These are phyloP conservation scores for Starmerella apis DNA, from an alignment of 805 yeast species.

Conservation along the genomic window DNA sequence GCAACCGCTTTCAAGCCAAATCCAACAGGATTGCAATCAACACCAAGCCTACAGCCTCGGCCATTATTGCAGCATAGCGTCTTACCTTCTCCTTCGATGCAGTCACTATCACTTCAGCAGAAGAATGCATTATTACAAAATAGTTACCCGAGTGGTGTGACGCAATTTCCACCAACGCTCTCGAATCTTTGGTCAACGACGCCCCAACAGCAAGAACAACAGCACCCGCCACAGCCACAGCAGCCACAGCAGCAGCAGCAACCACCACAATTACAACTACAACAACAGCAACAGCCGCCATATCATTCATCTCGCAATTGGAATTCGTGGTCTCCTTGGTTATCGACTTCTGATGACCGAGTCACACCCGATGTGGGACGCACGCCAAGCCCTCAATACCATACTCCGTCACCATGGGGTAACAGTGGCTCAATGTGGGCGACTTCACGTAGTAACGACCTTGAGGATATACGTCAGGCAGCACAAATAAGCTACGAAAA, in stretches of 20 bases:
- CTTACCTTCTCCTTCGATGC: background rate
- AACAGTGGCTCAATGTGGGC: conserved; percentile 2
- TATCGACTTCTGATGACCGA: background rate
- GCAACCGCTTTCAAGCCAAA: background rate
- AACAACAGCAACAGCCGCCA: background rate
- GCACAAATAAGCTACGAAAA: conserved; percentile 25
- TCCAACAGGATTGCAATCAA: background rate
- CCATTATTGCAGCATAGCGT: background rate
- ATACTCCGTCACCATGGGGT: conserved; percentile 3
- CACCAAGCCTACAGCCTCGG: background rate
- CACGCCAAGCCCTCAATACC: conserved; percentile 3
- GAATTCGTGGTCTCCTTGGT: conserved; percentile 5
- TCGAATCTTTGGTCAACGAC: conserved; percentile 1
- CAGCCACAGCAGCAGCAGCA: background rate
- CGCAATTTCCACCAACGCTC: conserved; percentile 1
- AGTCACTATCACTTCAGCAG: background rate
- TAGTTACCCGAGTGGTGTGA: background rate
- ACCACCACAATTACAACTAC: background rate
- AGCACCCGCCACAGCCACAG: background rate
- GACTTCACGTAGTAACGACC: background rate
- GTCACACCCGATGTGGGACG: background rate
- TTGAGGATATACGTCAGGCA: conserved; percentile 20
- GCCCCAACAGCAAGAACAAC: background rate
- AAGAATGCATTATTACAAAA: background rate
- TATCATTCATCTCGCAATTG: background rate